Evolutionary conservation across 176 grass and related monocot genomes (phyloP).

Genomic region (Cenchrus americanus): DNA sequence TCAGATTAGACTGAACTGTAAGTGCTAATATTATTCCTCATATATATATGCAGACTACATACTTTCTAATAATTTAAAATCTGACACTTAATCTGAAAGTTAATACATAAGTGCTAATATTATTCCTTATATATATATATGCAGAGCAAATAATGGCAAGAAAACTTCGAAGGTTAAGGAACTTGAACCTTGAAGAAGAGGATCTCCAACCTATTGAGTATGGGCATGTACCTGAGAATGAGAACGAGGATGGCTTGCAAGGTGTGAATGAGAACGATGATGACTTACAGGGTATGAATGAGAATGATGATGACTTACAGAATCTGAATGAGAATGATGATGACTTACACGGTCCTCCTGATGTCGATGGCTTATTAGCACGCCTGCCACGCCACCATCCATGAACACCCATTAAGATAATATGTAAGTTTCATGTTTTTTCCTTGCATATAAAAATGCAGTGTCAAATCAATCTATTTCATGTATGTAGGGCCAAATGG

Average conservation of each 20-base stretch:
- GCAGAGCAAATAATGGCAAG: background rate
- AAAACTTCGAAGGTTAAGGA: background rate
- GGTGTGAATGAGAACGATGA: background rate
- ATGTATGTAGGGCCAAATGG: background rate
- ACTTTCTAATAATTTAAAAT: too few species aligned
- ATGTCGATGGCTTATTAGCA: background rate
- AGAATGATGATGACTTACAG: too few species aligned
- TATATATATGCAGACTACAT: too few species aligned
- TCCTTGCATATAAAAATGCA: background rate
- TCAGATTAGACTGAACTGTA: too few species aligned
- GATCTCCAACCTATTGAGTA: background rate
- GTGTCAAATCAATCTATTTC: background rate
- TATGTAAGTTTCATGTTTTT: background rate
- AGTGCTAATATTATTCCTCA: too few species aligned
- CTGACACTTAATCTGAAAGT: too few species aligned
- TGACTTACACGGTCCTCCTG: background rate
- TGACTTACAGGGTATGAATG: background rate
- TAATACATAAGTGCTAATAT: too few species aligned
- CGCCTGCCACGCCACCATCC: background rate
- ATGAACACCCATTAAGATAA: background rate
- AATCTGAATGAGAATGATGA: background rate
- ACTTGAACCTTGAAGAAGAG: background rate
- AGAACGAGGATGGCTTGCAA: background rate
- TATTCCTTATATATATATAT: too few species aligned
- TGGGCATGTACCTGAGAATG: background rate